These are phyloP conservation scores for Aphanoascus verrucosus DNA, from an alignment of 2,329 filamentous ascomycete genomes.

Conservation along the genomic window DNA sequence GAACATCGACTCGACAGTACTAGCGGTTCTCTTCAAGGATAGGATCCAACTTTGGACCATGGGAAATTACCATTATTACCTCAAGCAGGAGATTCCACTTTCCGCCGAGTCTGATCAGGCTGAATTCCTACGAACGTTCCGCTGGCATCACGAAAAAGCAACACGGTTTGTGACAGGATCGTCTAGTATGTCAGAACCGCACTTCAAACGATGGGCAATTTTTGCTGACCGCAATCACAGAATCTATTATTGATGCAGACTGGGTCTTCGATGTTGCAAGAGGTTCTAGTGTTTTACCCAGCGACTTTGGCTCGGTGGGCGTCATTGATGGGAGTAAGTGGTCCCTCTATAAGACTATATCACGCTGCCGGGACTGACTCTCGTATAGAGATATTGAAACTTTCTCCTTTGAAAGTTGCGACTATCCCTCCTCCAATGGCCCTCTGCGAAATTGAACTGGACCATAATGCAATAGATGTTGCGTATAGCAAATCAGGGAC, in stretches of 20 bases:
- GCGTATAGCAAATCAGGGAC: constrained; percentile 57
- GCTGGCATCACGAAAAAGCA: constrained; percentile 80
- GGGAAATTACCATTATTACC: constrained; percentile 95
- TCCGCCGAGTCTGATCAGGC: constrained; percentile 20
- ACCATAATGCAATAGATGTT: constrained; percentile 59
- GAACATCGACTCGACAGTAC: constrained; percentile 85
- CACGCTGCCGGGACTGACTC: constrained; percentile 19
- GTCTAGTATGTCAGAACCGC: constrained; percentile 32
- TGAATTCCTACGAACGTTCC: constrained; percentile 24
- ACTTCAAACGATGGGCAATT: not conserved
- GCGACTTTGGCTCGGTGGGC: constrained; percentile 68
- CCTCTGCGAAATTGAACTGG: constrained; percentile 57
- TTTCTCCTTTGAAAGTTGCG: constrained; percentile 73
- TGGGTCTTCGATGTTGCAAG: constrained; percentile 57
- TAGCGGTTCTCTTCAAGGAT: constrained; percentile 67
- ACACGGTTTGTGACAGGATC: constrained; percentile 53
- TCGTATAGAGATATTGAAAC: constrained; percentile 50
- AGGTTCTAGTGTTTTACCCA: constrained; percentile 57
- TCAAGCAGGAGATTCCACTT: constrained; percentile 73
- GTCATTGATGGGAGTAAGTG: constrained; percentile 68
- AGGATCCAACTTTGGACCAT: constrained; percentile 90
- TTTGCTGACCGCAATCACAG: constrained; percentile 19
- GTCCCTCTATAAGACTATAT: not conserved
- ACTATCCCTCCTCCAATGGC: constrained; percentile 93
- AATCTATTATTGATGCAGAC: constrained; percentile 50